These are phyloP conservation scores for Neonothopanus nambi DNA, from an alignment of 1,284 basidiomycete species.

Conservation along the genomic window DNA sequence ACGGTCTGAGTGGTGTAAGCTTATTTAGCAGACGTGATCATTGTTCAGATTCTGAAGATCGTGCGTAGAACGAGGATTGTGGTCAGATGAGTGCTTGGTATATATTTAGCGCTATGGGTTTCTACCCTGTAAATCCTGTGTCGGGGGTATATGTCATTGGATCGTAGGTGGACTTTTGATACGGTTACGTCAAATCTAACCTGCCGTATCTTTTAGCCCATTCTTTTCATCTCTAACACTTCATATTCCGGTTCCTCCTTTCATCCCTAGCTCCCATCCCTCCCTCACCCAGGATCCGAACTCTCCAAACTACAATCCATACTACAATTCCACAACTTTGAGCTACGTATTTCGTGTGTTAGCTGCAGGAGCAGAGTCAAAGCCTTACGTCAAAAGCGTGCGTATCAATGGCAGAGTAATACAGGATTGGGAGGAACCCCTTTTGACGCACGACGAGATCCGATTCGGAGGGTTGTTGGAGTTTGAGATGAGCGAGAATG, in stretches of 20 bases:
- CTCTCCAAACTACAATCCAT: background rate
- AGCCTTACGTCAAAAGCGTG: constrained; percentile 60
- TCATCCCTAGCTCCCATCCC: constrained; percentile 2
- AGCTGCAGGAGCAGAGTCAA: constrained; percentile 25
- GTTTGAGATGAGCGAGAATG: constrained; percentile 63
- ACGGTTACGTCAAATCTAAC: background rate
- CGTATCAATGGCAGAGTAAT: constrained; percentile 50
- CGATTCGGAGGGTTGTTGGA: constrained; percentile 53
- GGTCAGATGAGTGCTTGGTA: constrained; percentile 91
- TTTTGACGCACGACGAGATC: constrained; percentile 61
- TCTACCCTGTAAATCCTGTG: constrained; percentile 86
- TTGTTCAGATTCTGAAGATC: background rate
- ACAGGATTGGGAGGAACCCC: constrained; percentile 30
- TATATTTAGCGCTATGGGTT: constrained; percentile 78
- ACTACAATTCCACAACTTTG: constrained; percentile 10
- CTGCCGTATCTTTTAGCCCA: constrained; percentile 20
- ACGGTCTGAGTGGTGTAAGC: constrained; percentile 68
- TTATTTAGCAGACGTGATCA: background rate
- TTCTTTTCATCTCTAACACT: constrained; percentile 16
- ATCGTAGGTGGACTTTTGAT: constrained; percentile 41
- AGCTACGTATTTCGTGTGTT: constrained; percentile 9
- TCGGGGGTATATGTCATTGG: constrained; percentile 75
- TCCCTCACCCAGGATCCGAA: background rate
- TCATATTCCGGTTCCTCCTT: constrained; percentile 12
- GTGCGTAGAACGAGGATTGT: constrained; percentile 78